Evolutionary conservation across 1,284 basidiomycete genomes (phyloP).

Genomic region (Trametes polyzona): DNA sequence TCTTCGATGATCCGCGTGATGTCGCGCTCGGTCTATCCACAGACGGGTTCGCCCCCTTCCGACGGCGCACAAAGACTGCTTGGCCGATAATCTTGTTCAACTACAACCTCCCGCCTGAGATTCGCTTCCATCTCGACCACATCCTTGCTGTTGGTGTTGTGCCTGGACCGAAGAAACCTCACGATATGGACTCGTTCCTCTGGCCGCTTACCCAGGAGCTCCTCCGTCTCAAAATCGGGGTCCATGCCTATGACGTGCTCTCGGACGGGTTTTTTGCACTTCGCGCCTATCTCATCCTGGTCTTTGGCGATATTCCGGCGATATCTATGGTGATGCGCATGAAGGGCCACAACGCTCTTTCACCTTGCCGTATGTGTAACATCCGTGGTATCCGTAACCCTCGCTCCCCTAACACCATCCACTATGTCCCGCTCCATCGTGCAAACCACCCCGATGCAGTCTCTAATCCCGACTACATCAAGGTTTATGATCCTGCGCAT

Average conservation of each 20-base stretch:
- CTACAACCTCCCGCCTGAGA: slow-evolving; percentile 44
- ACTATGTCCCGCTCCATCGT: slow-evolving; percentile 39
- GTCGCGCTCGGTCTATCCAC: slow-evolving; percentile 37
- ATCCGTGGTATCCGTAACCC: slow-evolving; percentile 43
- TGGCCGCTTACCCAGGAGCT: slow-evolving; percentile 45
- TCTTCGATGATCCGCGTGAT: slow-evolving; percentile 33
- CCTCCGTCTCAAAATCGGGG: slow-evolving; percentile 39
- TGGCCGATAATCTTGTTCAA: slow-evolving; percentile 49
- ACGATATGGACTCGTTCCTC: slow-evolving; percentile 46
- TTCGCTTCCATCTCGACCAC: slow-evolving; percentile 36
- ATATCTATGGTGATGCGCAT: slow-evolving; percentile 47
- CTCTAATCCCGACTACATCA: background rate
- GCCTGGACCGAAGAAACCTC: slow-evolving; percentile 47
- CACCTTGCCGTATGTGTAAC: slow-evolving; percentile 48
- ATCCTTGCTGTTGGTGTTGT: slow-evolving; percentile 45
- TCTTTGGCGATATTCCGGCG: slow-evolving; percentile 51
- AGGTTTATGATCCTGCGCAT: slow-evolving; percentile 36
- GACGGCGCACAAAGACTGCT: slow-evolving; percentile 38
- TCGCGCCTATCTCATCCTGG: slow-evolving; percentile 43
- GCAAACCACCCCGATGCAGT: slow-evolving; percentile 5
- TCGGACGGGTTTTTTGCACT: slow-evolving; percentile 36
- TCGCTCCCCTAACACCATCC: slow-evolving; percentile 25
- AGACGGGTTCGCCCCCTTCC: slow-evolving; percentile 46
- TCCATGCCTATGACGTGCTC: slow-evolving; percentile 39
- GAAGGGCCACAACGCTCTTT: slow-evolving; percentile 50